A percentile compares a stretch with the other conserved stretches of the same genome.
phyloP scores from a whole-genome alignment of 2,329 filamentous ascomycete genomes.

The Domatiomyces catenatus region DNA sequence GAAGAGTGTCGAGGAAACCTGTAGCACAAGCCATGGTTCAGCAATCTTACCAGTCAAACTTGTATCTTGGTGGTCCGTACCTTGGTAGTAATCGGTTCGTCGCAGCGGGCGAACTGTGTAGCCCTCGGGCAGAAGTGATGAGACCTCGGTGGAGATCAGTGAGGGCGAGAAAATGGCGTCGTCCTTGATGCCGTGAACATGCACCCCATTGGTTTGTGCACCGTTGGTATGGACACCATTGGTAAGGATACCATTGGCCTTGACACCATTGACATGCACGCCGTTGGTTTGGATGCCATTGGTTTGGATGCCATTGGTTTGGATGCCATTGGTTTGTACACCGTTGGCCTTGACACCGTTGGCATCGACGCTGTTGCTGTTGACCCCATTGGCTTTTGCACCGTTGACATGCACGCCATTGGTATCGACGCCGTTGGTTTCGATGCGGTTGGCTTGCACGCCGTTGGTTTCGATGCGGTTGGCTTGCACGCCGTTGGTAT shows the following conservation, averaged over 20 bases:
- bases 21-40: background rate
- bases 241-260: background rate
- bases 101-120: slow-evolving; percentile 73
- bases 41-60: background rate
- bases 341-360: too few species aligned
- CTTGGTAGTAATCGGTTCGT: slow-evolving; percentile 59
- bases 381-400: too few species aligned
- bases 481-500: too few species aligned
- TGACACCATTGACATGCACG: background rate
- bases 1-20: slow-evolving; percentile 75
- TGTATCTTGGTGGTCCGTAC: slow-evolving; percentile 2
- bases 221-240: slow-evolving; percentile 5
- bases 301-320: slow-evolving; percentile 3
- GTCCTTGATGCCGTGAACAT: slow-evolving; percentile 10
- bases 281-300: background rate
- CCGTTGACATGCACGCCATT: too few species aligned
- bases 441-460: too few species aligned
- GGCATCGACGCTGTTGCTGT: too few species aligned
- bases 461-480: too few species aligned
- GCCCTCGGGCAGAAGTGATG: slow-evolving; percentile 56
- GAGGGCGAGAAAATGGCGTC: slow-evolving; percentile 55
- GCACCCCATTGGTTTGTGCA: background rate
- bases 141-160: slow-evolving; percentile 64
- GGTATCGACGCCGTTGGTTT: too few species aligned
- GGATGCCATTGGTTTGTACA: slow-evolving; percentile 1